phyloP scores from a whole-genome alignment of 768 basidiomycete species.

The Russula emetica region DNA sequence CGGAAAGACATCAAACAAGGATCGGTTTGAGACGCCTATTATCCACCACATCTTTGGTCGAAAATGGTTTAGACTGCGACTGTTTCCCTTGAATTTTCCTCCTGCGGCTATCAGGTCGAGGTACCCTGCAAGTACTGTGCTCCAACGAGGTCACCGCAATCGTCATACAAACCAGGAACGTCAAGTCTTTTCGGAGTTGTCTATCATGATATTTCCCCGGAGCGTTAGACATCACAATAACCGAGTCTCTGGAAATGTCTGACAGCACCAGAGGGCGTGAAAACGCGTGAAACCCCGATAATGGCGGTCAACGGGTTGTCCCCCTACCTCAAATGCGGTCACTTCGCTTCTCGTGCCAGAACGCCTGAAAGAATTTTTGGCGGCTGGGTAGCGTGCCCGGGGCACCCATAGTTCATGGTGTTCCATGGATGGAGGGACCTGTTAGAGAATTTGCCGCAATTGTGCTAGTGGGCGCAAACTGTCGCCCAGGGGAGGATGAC shows the following conservation, averaged over 20 bases:
- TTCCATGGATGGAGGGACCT: not conserved
- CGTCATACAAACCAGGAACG: conserved; percentile 1
- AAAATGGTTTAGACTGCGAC: conserved; percentile 14
- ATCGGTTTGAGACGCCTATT: not conserved
- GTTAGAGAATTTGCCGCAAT: not conserved
- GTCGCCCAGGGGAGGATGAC: not conserved
- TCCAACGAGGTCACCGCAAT: not conserved
- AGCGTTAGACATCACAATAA: not conserved
- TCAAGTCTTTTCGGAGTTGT: conserved; percentile 6
- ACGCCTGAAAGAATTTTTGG: not conserved
- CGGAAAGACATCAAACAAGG: conserved; percentile 6
- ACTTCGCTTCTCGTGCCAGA: not conserved
- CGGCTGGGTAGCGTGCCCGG: too few relatives aligned
- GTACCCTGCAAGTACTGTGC: not conserved
- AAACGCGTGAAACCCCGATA: not conserved
- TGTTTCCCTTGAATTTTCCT: not conserved
- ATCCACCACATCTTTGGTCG: conserved; percentile 4
- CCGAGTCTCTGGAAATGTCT: not conserved
- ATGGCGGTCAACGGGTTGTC: not conserved
- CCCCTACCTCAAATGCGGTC: not conserved
- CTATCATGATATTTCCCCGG: not conserved
- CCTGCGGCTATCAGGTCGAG: not conserved
- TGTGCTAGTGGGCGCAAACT: not conserved
- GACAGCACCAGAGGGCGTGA: not conserved
- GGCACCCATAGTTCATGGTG: too few relatives aligned